These are phyloP conservation scores for Marvania coccoides DNA, from an alignment of 139 green algal genomes.

Conservation along the genomic window DNA sequence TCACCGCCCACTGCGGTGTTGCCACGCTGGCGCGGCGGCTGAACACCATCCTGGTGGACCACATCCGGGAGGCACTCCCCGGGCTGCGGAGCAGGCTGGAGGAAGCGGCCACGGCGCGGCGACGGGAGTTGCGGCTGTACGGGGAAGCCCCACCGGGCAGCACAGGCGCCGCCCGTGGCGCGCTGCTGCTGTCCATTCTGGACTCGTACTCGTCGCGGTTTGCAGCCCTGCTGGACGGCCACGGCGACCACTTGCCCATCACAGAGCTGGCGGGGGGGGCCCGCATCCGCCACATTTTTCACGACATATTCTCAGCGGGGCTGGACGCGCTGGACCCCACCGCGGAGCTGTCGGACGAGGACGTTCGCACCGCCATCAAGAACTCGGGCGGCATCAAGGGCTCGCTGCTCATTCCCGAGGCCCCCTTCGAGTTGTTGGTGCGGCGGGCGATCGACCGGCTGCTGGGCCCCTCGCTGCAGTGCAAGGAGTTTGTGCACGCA, in stretches of 20 bases:
- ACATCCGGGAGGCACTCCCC: slow-evolving; percentile 63
- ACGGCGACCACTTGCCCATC: slow-evolving; percentile 58
- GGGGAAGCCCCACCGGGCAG: slow-evolving; percentile 37
- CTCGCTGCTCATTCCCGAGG: slow-evolving; percentile 81
- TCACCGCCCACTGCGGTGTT: slow-evolving; percentile 48
- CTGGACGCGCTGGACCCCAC: slow-evolving; percentile 45
- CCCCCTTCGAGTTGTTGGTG: slow-evolving; percentile 92
- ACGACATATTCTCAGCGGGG: slow-evolving; percentile 64
- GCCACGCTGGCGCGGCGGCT: slow-evolving; percentile 58
- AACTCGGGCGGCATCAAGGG: slow-evolving; percentile 82
- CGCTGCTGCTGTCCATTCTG: slow-evolving; percentile 76
- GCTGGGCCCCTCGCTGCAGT: slow-evolving; percentile 60
- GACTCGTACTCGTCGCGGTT: slow-evolving; percentile 73
- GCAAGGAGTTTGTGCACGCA: slow-evolving; percentile 59
- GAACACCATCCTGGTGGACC: slow-evolving; percentile 84
- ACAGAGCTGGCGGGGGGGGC: slow-evolving; percentile 79
- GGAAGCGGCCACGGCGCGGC: slow-evolving; percentile 22
- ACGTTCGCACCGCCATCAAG: slow-evolving; percentile 87
- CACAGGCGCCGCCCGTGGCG: slow-evolving; percentile 32
- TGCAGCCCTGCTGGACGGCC: slow-evolving; percentile 76
- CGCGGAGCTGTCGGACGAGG: slow-evolving; percentile 71
- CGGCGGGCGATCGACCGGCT: slow-evolving; percentile 65
- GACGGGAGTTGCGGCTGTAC: slow-evolving; percentile 40
- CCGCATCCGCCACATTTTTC: slow-evolving; percentile 75
- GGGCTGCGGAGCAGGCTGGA: slow-evolving; percentile 32